Base-by-base conservation (phyloP, 75 land plant species). In the Chamaecyparis obtusa region DNA sequence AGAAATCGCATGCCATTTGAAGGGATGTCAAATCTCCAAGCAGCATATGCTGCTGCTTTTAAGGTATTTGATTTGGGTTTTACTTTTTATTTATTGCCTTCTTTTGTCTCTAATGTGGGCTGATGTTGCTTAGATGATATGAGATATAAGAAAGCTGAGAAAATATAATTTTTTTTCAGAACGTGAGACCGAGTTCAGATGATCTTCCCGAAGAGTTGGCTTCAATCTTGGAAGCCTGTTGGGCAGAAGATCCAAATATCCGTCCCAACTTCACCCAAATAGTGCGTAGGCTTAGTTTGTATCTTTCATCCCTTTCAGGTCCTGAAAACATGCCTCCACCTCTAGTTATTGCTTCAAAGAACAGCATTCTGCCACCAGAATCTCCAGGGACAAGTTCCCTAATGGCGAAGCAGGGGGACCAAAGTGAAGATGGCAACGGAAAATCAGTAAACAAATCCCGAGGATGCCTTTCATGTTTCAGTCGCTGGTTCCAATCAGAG, bases 11-110 rank as follows among this genome's bases (percentile, higher is more conserved):
- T 93, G 89, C 97, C 97, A 30, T 95, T 95, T 80, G 97, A 95
- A 88, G 96, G 97, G 72, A 95, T 95, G 97, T 95, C 97, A 55
- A 96, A 96, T 90, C 88, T 96, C 35, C 97, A 96, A 89, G 97
- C 97, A 64, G 96, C 97, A 11, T 96, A 96, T 90, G 97, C 97
- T 49, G 97, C 97, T 56, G 97, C 97, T 83, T 96, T 96, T 89
- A 96, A 96, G 83, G 94, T 92, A 93, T 86, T 33, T 33, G 76
- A 74, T 33, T 74, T 36, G 10, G 36, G 76, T 24, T 74, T 74
- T 33, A 74, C 11, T 6, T 14, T 74, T 8, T 33, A 33, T 74
- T 46, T 46, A n/a, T 81, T 46, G 83, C 51, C 49, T 27, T 43
- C 48, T 43, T 27, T 27, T 81, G 83, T 81, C 32, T 78, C 9